Conservation (phyloP, 148 eudicot genomes). For the Drosera capensis region DNA sequence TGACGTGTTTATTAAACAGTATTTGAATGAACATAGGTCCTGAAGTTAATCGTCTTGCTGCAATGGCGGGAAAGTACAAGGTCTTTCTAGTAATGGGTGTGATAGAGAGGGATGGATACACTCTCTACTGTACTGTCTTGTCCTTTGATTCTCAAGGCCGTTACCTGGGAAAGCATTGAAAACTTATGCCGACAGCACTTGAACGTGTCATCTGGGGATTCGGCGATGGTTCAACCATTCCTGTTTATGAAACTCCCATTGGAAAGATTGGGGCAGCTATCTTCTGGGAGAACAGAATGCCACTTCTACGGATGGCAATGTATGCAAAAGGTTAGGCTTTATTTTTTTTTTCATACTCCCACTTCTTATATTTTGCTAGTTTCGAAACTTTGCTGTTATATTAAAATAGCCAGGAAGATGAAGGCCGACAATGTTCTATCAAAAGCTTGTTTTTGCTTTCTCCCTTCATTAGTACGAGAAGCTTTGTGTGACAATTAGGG, state of each 20-base stretch:
- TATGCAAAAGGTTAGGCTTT: slow-evolving; percentile 88
- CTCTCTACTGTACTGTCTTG: slow-evolving; percentile 70
- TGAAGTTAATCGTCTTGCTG: slow-evolving; percentile 80
- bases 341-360: not conserved
- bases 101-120: slow-evolving; percentile 88
- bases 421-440: too few relatives aligned
- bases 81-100: slow-evolving; percentile 79
- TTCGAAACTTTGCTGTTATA: not conserved
- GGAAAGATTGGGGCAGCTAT: slow-evolving; percentile 90
- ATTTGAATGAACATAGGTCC: slow-evolving; percentile 25
- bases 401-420: too few relatives aligned
- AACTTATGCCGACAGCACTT: slow-evolving; percentile 84
- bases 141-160: slow-evolving; percentile 80
- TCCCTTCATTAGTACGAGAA: too few relatives aligned
- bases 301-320: slow-evolving; percentile 85
- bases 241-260: slow-evolving; percentile 74
- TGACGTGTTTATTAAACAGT: not conserved
- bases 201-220: slow-evolving; percentile 92
- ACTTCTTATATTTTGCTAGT: not conserved
- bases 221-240: slow-evolving; percentile 92
- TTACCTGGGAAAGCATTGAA: slow-evolving; percentile 91
- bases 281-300: slow-evolving; percentile 97
- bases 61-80: slow-evolving; percentile 85
- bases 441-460: too few relatives aligned
- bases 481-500: too few relatives aligned